Base-by-base conservation (phyloP, 768 basidiomycete species). In the Dioszegia crocea region DNA sequence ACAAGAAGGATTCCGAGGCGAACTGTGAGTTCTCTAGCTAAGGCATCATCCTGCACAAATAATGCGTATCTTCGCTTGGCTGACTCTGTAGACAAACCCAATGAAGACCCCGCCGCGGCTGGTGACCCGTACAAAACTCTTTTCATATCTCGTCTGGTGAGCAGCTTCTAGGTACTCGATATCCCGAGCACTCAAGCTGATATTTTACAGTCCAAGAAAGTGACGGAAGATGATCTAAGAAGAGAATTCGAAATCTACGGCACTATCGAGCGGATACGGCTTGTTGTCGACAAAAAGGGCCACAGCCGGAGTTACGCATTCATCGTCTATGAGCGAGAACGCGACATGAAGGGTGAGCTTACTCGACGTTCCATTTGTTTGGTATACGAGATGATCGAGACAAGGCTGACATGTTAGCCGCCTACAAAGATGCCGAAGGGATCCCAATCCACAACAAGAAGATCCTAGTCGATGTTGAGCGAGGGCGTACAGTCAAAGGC, bases 101-200 rank as follows among this genome's bases (percentile, higher is more conserved):
- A 87, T 19, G 93, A 94, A 54, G 93, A 99, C 70, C 56, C 86
- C 12, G 86, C 94, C 73, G 93, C 91, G 30, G 82, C 87, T 40
- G 96, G 96, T 2, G 96, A 99, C 73, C 96, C 96, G 3, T 99
- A 97, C 80, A 98, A 98, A 77, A 98, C 96, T 0, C 81, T 99
- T 23, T 99, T 99, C 78, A 91, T 98, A 62, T 88, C 93, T 31
- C 86, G 92, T 66, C 79, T 99, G 75, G 92, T 93, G 72, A 36
- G 80, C 76, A 8, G 6, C 36, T 24, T 33, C 33, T 33, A 3
- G 19, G 23, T 6, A 33, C 31, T 17, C 41, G 9, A 19, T 12
- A 1, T 16, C 16, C 38, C 30, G 14, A 1, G 33, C 17, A 29
- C 11, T 19, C 8, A 26, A 16, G 54, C 63, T 59, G 56, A 59